phyloP scores from a whole-genome alignment of 208 protist species.

The Trypanosoma cruzi region DNA sequence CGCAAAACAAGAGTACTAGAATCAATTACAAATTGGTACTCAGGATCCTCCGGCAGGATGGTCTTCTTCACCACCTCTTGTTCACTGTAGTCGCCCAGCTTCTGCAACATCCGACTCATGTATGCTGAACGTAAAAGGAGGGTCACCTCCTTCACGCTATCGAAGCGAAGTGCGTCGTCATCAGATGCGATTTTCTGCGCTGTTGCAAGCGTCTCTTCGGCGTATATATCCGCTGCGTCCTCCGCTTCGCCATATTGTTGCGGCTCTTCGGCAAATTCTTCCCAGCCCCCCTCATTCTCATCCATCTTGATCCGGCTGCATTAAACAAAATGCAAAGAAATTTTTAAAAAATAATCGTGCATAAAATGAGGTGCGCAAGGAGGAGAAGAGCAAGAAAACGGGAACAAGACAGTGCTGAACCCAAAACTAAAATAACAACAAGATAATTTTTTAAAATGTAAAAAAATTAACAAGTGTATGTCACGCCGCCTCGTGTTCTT shows the following conservation, averaged over 20 bases:
- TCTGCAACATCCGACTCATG: conserved; percentile 71
- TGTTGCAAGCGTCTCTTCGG: conserved; percentile 35
- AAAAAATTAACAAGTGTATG: neutral
- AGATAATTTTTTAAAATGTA: neutral
- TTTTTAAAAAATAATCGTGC: no score
- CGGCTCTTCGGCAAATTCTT: conserved; percentile 32
- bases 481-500: neutral
- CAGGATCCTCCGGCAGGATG: conserved; percentile 79
- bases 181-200: conserved; percentile 43
- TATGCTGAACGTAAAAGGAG: conserved; percentile 76
- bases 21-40: conserved; percentile 92
- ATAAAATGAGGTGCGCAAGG: conserved; percentile 11
- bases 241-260: conserved; percentile 13
- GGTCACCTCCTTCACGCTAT: conserved; percentile 82
- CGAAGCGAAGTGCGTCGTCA: conserved; percentile 82
- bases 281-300: conserved; percentile 60
- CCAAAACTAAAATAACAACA: conserved; percentile 2
- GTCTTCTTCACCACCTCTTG: conserved; percentile 68
- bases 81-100: conserved; percentile 78
- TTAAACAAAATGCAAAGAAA: conserved; percentile 3
- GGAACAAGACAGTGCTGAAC: neutral
- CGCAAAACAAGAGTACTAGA: conserved; percentile 83
- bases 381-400: conserved; percentile 8
- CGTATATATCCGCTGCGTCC: conserved; percentile 28
- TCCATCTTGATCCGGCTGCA: conserved; percentile 36